phyloP scores from a whole-genome alignment of 768 basidiomycete genomes.

The Terana coerulea region DNA sequence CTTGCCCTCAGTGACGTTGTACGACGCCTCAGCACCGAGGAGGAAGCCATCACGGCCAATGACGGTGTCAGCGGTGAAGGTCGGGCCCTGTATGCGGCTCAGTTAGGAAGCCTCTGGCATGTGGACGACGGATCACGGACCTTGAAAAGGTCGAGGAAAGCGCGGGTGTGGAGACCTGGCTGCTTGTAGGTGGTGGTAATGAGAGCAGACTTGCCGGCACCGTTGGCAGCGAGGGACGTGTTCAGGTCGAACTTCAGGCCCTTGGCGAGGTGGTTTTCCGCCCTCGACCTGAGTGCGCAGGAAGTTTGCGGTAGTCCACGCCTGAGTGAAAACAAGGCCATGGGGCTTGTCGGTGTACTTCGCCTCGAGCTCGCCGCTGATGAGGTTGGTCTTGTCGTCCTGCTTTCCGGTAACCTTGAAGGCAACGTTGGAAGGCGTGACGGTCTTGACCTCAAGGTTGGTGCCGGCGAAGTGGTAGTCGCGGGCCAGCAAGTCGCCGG shows the following conservation, averaged over 20 bases:
- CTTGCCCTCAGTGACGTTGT: conserved; percentile 93
- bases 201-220: conserved; percentile 80
- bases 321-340: conserved; percentile 90
- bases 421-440: conserved; percentile 82
- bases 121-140: conserved; percentile 42
- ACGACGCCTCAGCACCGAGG: conserved; percentile 91
- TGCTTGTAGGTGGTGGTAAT: conserved; percentile 91
- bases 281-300: conserved; percentile 89
- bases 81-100: conserved; percentile 68
- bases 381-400: conserved; percentile 68
- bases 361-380: conserved; percentile 90
- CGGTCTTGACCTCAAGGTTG: conserved; percentile 82
- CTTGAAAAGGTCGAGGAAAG: conserved; percentile 91
- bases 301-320: conserved; percentile 93
- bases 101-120: background rate
- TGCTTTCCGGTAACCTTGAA: conserved; percentile 91
- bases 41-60: conserved; percentile 97
- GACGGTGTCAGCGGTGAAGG: conserved; percentile 94
- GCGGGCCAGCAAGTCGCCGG: conserved; percentile 88
- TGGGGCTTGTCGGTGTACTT: conserved; percentile 91
- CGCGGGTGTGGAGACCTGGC: conserved; percentile 90
- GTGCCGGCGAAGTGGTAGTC: conserved; percentile 83
- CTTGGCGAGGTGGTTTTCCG: conserved; percentile 96
- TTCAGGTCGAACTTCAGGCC: conserved; percentile 94
- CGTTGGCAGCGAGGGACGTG: conserved; percentile 82